Conservation (phyloP, 805 yeast species). For the Spathaspora girioi region DNA sequence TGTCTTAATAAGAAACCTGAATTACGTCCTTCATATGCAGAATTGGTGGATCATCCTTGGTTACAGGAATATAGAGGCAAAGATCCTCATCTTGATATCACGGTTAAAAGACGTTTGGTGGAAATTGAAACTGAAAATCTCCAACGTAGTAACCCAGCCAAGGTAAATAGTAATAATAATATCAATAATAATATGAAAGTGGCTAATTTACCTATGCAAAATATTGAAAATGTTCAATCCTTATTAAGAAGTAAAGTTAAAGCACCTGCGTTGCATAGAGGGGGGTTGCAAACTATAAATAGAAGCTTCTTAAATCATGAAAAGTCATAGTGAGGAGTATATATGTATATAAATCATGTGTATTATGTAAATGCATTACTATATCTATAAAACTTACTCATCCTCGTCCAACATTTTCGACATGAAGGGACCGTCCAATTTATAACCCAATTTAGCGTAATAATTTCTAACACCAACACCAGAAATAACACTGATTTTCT, state of each 20-base stretch:
- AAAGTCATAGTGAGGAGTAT: not conserved
- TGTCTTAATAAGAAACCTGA: slow-evolving; percentile 81
- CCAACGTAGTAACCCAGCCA: not conserved
- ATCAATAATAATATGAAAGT: not conserved
- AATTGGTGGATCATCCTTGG: slow-evolving; percentile 84
- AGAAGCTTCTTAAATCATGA: slow-evolving; percentile 9
- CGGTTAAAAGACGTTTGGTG: slow-evolving; percentile 19
- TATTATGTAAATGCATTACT: not conserved
- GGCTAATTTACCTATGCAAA: slow-evolving; percentile 6
- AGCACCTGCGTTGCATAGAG: slow-evolving; percentile 44
- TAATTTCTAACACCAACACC: slow-evolving; percentile 98
- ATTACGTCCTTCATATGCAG: slow-evolving; percentile 74
- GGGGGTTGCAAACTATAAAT: slow-evolving; percentile 26
- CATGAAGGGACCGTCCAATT: slow-evolving; percentile 95
- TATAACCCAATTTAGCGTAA: slow-evolving; percentile 88
- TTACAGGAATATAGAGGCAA: slow-evolving; percentile 46
- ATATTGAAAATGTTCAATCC: slow-evolving; percentile 34
- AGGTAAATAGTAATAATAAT: not conserved
- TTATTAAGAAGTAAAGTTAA: slow-evolving; percentile 36
- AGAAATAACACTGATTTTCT: slow-evolving; percentile 87
- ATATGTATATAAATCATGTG: not conserved
- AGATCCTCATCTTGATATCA: slow-evolving; percentile 27
- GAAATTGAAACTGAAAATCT: slow-evolving; percentile 10
- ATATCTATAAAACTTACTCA: slow-evolving; percentile 3
- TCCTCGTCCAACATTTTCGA: slow-evolving; percentile 46